Conservation (phyloP, 1,139 yeast species). For the Spathaspora jeffriesii region DNA sequence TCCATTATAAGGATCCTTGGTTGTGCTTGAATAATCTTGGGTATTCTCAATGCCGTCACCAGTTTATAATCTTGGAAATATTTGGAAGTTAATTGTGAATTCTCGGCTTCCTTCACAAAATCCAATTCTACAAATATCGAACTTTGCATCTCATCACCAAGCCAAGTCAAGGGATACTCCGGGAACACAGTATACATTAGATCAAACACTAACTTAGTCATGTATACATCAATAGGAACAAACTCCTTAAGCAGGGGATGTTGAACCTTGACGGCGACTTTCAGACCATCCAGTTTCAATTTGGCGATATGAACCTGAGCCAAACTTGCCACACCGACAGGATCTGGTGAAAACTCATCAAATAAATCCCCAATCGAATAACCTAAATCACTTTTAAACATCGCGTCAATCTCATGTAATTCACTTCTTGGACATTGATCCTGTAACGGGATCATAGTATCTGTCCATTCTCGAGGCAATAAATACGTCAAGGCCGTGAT, state of each 20-base stretch:
- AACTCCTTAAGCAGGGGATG: slow-evolving; percentile 88
- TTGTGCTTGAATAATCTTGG: slow-evolving; percentile 66
- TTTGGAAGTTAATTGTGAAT: slow-evolving; percentile 67
- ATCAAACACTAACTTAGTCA: slow-evolving; percentile 76
- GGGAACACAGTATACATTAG: slow-evolving; percentile 83
- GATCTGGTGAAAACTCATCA: slow-evolving; percentile 63
- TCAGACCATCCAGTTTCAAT: slow-evolving; percentile 54
- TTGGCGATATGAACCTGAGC: slow-evolving; percentile 93
- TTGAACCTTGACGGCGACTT: slow-evolving; percentile 92
- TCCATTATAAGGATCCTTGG: slow-evolving; percentile 87
- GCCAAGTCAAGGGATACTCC: slow-evolving; percentile 91
- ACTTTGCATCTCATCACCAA: slow-evolving; percentile 85
- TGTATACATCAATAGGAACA: slow-evolving; percentile 84
- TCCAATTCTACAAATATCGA: slow-evolving; percentile 89
- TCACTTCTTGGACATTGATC: slow-evolving; percentile 88
- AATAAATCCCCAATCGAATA: slow-evolving; percentile 59
- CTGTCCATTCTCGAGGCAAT: slow-evolving; percentile 93
- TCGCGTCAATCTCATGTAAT: slow-evolving; percentile 60
- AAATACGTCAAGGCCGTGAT: slow-evolving; percentile 89
- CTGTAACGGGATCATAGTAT: slow-evolving; percentile 90
- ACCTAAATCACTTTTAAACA: slow-evolving; percentile 73
- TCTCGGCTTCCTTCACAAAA: slow-evolving; percentile 82
- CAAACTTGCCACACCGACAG: slow-evolving; percentile 93
- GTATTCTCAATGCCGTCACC: slow-evolving; percentile 78
- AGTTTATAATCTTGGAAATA: slow-evolving; percentile 60